phyloP scores from a whole-genome alignment of 2,329 filamentous ascomycete genomes.

The Phoma sp. region DNA sequence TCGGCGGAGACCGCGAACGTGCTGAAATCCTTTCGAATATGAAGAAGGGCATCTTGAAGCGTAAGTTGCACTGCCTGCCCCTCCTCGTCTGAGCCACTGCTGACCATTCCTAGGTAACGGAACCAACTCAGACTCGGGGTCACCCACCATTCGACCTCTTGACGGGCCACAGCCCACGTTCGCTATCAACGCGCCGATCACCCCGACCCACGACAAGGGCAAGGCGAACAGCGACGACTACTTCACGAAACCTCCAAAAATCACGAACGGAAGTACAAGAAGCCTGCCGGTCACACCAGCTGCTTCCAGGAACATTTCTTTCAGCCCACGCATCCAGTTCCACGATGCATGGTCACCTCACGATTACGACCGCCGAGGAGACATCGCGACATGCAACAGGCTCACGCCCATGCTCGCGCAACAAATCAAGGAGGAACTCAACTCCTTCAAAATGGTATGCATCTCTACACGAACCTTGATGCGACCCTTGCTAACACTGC shows the following conservation, averaged over 20 bases:
- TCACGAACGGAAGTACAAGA: constrained; percentile 73
- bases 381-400: constrained; percentile 97
- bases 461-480: neutral
- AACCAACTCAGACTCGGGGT: constrained; percentile 69
- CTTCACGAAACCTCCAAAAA: constrained; percentile 78
- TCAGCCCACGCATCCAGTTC: constrained; percentile 92
- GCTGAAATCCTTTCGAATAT: constrained; percentile 91
- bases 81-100: neutral
- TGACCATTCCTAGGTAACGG: constrained; percentile 48
- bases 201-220: constrained; percentile 73
- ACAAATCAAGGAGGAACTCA: constrained; percentile 99
- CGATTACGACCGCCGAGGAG: constrained; percentile 94
- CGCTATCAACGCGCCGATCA: constrained; percentile 84
- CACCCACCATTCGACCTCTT: constrained; percentile 68
- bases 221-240: constrained; percentile 74
- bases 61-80: constrained; percentile 59
- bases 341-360: constrained; percentile 95
- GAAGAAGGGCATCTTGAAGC: constrained; percentile 94
- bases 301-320: constrained; percentile 69
- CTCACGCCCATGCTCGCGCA: constrained; percentile 96
- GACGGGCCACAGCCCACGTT: constrained; percentile 73
- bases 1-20: constrained; percentile 87
- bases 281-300: constrained; percentile 82
- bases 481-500: constrained; percentile 49
- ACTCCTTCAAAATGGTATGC: constrained; percentile 97